phyloP scores from a whole-genome alignment of 805 yeast genomes.

The Saccharomyces paradoxus region DNA sequence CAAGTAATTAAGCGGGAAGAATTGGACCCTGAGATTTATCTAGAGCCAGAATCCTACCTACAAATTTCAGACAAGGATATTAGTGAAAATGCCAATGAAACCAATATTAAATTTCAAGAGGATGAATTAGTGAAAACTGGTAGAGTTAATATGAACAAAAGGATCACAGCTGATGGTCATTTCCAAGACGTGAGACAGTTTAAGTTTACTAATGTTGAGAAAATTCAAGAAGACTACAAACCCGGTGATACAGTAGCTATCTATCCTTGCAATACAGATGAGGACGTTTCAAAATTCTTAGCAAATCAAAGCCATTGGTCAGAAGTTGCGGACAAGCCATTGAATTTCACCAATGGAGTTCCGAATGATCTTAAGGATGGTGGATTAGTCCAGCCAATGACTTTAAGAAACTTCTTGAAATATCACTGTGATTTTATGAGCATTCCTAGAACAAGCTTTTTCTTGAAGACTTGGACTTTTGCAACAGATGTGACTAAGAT shows the following conservation, averaged over 20 bases:
- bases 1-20: constrained; percentile 13
- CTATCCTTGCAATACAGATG: constrained; percentile 63
- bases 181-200: constrained; percentile 84
- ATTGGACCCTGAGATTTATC: constrained; percentile 18
- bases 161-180: constrained; percentile 66
- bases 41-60: constrained; percentile 25
- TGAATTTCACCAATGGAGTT: constrained; percentile 23
- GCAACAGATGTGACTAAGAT: constrained; percentile 40
- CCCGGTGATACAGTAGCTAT: constrained; percentile 82
- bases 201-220: constrained; percentile 30
- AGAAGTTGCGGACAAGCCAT: constrained; percentile 53
- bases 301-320: constrained; percentile 63
- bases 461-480: constrained; percentile 66
- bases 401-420: constrained; percentile 62
- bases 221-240: constrained; percentile 30
- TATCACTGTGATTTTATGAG: constrained; percentile 77
- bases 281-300: constrained; percentile 56
- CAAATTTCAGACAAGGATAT: background rate
- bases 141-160: constrained; percentile 38
- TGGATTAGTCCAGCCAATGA: constrained; percentile 52
- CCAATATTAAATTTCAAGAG: constrained; percentile 11
- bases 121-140: constrained; percentile 32
- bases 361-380: constrained; percentile 39
- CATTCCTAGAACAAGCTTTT: constrained; percentile 79
- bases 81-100: background rate